These are phyloP conservation scores for Gossypium sturtianum DNA, from an alignment of 345 rosid genomes.

Conservation along the genomic window DNA sequence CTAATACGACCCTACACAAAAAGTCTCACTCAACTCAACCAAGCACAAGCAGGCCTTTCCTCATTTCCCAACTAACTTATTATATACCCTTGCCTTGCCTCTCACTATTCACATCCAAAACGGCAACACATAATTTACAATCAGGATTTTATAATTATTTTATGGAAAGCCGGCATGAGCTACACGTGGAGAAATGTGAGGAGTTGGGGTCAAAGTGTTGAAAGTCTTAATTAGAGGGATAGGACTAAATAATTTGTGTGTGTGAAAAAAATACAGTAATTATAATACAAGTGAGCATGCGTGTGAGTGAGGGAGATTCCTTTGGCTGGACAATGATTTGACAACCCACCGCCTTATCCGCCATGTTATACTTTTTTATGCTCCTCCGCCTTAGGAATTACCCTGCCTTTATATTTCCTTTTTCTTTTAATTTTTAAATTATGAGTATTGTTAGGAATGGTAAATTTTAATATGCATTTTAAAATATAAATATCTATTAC, in stretches of 20 bases:
- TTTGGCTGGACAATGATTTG: not conserved
- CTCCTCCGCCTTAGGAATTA: not conserved
- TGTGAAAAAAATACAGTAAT: not conserved
- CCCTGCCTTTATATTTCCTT: too few species aligned
- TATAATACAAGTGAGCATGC: not conserved
- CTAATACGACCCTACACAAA: conserved; percentile 22
- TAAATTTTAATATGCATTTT: too few species aligned
- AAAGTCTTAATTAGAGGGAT: not conserved
- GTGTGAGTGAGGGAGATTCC: conserved; percentile 9
- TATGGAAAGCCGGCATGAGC: not conserved
- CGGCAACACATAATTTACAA: not conserved
- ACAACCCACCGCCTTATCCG: not conserved
- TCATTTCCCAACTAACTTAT: conserved; percentile 26
- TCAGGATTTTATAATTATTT: too few species aligned
- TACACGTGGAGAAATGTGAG: conserved; percentile 45
- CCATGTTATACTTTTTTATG: not conserved
- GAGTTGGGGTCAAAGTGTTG: conserved; percentile 18
- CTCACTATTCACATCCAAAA: conserved; percentile 6
- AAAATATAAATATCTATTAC: too few species aligned
- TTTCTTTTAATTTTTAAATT: too few species aligned
- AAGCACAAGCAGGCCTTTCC: conserved; percentile 18
- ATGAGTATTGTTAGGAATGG: too few species aligned
- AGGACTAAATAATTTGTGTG: not conserved
- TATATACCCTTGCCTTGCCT: conserved; percentile 13
- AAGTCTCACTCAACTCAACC: conserved; percentile 1